These are phyloP conservation scores for Trichoderma atrobrunneum DNA, from an alignment of 2,329 filamentous ascomycete species.

Conservation along the genomic window DNA sequence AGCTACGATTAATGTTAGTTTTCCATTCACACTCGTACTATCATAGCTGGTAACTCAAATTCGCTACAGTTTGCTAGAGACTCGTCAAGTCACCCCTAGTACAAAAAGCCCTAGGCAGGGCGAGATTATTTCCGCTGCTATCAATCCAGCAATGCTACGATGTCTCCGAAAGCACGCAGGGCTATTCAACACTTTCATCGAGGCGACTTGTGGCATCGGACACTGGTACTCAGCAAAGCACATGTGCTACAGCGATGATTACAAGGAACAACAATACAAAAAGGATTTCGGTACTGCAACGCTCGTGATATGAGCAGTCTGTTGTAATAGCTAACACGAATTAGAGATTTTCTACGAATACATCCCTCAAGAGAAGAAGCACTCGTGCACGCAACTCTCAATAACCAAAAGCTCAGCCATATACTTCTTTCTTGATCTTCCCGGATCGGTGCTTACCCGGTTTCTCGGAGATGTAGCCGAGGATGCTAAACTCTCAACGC, in stretches of 20 bases:
- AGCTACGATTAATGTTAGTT: not conserved
- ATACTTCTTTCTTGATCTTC: not conserved
- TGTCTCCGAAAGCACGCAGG: not conserved
- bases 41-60: not conserved
- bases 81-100: not conserved
- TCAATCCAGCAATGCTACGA: not conserved
- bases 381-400: not conserved
- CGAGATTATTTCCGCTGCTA: not conserved
- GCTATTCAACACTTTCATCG: not conserved
- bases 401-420: not conserved
- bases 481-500: not conserved
- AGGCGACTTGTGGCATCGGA: not conserved
- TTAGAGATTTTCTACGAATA: not conserved
- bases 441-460: not conserved
- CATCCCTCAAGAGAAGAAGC: not conserved
- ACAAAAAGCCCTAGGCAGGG: not conserved
- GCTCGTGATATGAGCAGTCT: not conserved
- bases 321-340: not conserved
- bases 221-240: slow-evolving; percentile 1
- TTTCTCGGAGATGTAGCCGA: not conserved
- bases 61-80: not conserved
- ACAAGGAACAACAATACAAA: not conserved
- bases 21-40: not conserved
- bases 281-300: not conserved
- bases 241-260: not conserved